Evolutionary conservation across 306 rosid genomes (phyloP), one percentile per base, ranked within the genome.

Genomic region (Pterocarpus macrocarpus): DNA sequence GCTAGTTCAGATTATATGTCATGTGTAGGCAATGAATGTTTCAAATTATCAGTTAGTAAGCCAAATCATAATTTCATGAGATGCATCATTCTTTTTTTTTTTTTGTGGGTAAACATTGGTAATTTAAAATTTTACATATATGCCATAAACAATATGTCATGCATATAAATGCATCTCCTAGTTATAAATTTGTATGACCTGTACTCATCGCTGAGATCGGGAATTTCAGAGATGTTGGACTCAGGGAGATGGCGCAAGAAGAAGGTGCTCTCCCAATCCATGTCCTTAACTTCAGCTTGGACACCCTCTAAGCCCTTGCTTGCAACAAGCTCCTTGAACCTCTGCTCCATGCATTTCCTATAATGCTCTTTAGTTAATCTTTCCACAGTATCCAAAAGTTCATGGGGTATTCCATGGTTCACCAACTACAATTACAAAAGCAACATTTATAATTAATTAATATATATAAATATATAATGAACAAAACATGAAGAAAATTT

Each of bases 261-360:
- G 87, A 90, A 92, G 59, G 97, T 90, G 81, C 87, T 88, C 77
- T 92, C 94, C 94, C 92, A 92, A 7, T 92, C 97, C 82, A 88
- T 64, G 75, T 92, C 92, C 2, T 79, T 82, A 56, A 87, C 81
- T 22, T 22, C 28, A 22, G 28, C 1, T 76, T 85, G 62, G 3
- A 82, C 89, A 70, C 73, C 83, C n/a, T 87, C 90, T 0, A 92
- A 65, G 3, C 85, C 91, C 43, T 88, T 88, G 77, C 75, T 82
- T 66, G 80, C 85, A 71, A 90, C 73, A 12, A 76, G 50, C 69
- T 92, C 92, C 39, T 82, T 88, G 90, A 92, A 92, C 81, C 90
- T 85, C 38, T 92, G 84, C 82, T 92, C 97, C 97, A 92, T 81
- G 58, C 89, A 87, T 71, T 82, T 87, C 71, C 50, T 84, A 81